phyloP scores from a whole-genome alignment of 371 early-diverging fungal species.

The Gilbertella persicaria region DNA sequence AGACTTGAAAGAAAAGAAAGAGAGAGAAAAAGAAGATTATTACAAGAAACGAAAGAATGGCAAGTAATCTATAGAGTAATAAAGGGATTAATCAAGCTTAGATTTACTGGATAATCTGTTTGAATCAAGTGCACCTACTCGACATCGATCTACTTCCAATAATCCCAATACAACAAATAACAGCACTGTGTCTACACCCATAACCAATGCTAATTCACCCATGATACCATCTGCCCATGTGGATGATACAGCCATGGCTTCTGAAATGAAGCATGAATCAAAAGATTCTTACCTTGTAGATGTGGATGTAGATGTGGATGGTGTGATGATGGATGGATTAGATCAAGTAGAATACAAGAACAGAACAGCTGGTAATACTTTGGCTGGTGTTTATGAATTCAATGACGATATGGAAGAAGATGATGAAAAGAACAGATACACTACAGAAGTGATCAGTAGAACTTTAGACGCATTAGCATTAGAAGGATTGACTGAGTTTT shows the following conservation, averaged over 20 bases:
- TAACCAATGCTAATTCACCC: no score
- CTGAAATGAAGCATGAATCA: neutral
- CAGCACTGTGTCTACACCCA: no score
- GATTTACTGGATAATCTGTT: constrained; percentile 50
- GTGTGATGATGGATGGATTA: constrained; percentile 53
- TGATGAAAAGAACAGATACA: constrained; percentile 18
- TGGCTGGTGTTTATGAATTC: constrained; percentile 18
- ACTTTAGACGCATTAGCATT: constrained; percentile 49
- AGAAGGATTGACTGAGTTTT: constrained; percentile 40
- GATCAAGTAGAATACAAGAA: constrained; percentile 48
- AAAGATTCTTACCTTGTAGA: constrained; percentile 47
- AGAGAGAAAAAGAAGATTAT: constrained; percentile 44
- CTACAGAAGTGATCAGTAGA: constrained; percentile 41
- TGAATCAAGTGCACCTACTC: constrained; percentile 25
- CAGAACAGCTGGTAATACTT: constrained; percentile 14
- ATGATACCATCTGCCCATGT: no score
- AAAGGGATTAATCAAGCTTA: no score
- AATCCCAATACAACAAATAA: constrained; percentile 4
- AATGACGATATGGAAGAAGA: constrained; percentile 26
- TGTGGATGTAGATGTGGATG: constrained; percentile 53
- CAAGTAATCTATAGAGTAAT: no score
- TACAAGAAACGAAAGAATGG: constrained; percentile 49
- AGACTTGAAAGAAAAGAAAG: constrained; percentile 42
- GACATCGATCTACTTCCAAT: constrained; percentile 13
- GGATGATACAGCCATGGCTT: no score